Base-by-base conservation (phyloP, 257 asterid genomes). In the Solanum piurae region DNA sequence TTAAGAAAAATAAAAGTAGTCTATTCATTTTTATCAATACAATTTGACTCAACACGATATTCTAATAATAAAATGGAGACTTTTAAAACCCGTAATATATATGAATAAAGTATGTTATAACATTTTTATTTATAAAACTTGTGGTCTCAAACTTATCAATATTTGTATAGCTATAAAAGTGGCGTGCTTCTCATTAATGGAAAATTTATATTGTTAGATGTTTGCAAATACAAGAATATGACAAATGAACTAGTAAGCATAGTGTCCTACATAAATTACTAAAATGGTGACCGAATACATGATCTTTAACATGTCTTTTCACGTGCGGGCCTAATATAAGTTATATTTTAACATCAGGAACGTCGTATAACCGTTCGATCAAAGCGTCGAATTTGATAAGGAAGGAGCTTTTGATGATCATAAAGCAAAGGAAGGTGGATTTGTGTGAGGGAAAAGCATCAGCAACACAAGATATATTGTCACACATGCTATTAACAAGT, bases 401-500 rank as follows among this genome's bases (percentile, higher is more conserved):
- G 71, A 91, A 91, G 34, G 93, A 91, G 91, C 93, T 94, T 5
- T 72, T 86, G 69, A 74, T 79, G 5, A 89, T 92, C 55, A 91
- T 93, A 52, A 91, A 88, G 68, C 94, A 89, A 25, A 58, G 95
- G 37, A 94, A 91, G 40, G 4, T 89, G 1, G 94, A 92, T 25
- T 29, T 94, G 62, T 91, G 91, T 0, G 92, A 89, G 21, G 95
- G 96, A 18, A 93, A 88, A 21, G 94, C 94, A 13, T 88, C 94
- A 40, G 88, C 93, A 1, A 94, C 95, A 5, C 94, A 94, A 85
- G 96, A 94, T 36, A 93, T 94, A 1, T 46, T 94, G 80, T 94
- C 96, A 0, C 95, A 94, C 88, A 93, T 94, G 95, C 82, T 94
- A 0, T 80, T 90, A 3, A 91, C 94, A 0, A 88, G 92, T 6